Evolutionary conservation across 2,329 filamentous ascomycete genomes (phyloP).

Genomic region (Penicillium aurantiogriseum): DNA sequence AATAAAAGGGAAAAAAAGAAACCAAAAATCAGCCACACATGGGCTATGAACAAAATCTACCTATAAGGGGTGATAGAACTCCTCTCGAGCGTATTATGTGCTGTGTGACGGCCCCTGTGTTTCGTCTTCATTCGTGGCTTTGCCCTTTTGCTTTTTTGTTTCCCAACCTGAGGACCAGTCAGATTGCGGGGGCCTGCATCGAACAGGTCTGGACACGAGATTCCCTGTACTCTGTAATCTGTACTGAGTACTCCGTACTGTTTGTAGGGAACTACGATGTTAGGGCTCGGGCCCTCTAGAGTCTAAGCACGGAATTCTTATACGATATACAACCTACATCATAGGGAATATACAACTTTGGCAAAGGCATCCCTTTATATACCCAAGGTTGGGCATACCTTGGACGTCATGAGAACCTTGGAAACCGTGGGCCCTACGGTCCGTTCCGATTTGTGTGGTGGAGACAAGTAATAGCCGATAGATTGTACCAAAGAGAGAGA

Average conservation of each 20-base stretch:
- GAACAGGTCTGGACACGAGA: constrained; percentile 19
- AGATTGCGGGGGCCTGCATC: constrained; percentile 9
- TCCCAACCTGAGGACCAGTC: constrained; percentile 11
- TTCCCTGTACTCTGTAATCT: background rate
- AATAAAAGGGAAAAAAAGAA: background rate
- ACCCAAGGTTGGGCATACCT: background rate
- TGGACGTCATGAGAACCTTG: background rate
- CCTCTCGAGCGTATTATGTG: background rate
- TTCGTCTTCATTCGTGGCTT: constrained; percentile 16
- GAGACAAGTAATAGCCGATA: background rate
- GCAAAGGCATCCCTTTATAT: background rate
- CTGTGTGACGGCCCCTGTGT: constrained; percentile 12
- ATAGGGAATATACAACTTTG: background rate
- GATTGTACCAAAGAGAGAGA: background rate
- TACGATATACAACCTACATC: background rate
- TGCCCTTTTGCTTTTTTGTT: constrained; percentile 4
- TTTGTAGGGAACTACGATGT: background rate
- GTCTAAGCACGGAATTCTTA: background rate
- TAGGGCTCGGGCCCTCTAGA: constrained; percentile 1
- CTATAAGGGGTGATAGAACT: background rate
- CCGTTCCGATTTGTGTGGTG: constrained; percentile 8
- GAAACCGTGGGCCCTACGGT: constrained; percentile 11
- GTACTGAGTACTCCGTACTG: too few species aligned
- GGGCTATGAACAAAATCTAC: background rate
- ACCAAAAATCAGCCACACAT: background rate